Base-by-base conservation (phyloP, 2,329 filamentous ascomycete genomes). In the Pseudogymnoascus sp. region DNA sequence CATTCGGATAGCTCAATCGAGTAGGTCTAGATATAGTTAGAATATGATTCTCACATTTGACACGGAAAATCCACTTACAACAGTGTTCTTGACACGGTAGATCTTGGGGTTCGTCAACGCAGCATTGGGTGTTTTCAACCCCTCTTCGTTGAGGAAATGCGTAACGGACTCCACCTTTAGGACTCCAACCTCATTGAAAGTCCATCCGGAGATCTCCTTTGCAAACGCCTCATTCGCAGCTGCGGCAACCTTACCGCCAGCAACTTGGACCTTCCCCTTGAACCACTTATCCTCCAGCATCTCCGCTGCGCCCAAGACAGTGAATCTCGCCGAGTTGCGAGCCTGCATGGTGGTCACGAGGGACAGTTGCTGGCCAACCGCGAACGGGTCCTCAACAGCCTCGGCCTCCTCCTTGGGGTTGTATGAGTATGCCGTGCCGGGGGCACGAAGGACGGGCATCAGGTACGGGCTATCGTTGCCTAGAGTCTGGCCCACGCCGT, bases 31-130 rank as follows among this genome's bases (percentile, higher is more conserved):
- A 21, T 61, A 56, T 60, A 38, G 64, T 38, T 21, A 37, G 25
- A 16, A 33, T 50, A 25, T 28, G 12, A 18, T 14, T 56, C 28
- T 21, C 50, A 56, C 8, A 14, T 56, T 14, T 14, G 50, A 28
- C 6, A 33, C 50, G 12, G 8, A 21, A 31, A 21, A 21, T 28
- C 59, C 59, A 90, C 91, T 74, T 84, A 96, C 92, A 70, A 97
- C 92, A 73, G 97, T 88, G 77, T 91, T 96, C 84, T 97, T 99
- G 74, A 99, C 87, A 68, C 94, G 85, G 79, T 99, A 99, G 68
- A 97, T 92, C 63, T 79, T 84, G 8, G 93, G 92, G 79, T 97
- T 97, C 67, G 84, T 82, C 33, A 38, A 25, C 7, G 59, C 25
- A 67, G 67, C 73, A 61, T 82, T 82, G 66, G 64, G 67, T 60